Percentiles rank a stretch among this genome's conserved stretches.
Conservation (phyloP, 1,284 basidiomycete genomes). For the Pseudozyma tsukubaensis region DNA sequence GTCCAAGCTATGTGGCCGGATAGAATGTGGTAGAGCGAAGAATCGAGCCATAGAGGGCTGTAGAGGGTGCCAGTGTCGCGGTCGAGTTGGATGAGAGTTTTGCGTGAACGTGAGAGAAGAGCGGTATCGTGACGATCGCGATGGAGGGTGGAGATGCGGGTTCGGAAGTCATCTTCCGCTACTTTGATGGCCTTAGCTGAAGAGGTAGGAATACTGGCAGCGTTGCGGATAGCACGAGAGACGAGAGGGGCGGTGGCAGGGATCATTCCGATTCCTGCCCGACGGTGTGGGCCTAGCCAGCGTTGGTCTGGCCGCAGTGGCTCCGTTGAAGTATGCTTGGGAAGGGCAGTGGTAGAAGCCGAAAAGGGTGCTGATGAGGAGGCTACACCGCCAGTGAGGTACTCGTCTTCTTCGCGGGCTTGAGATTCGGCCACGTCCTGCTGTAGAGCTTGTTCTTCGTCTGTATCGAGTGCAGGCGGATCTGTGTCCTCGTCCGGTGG, state of each 20-base stretch:
- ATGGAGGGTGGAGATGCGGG: conserved; percentile 23
- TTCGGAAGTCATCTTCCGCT: conserved; percentile 30
- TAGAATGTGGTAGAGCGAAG: conserved; percentile 13
- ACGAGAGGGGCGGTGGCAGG: conserved; percentile 10
- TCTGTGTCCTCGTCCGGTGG: conserved; percentile 13
- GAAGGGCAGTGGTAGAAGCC: too few species aligned
- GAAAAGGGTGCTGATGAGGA: background rate
- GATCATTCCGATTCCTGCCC: conserved; percentile 39
- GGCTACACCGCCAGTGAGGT: conserved; percentile 25
- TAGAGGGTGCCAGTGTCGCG: conserved; percentile 18
- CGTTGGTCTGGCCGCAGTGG: conserved; percentile 52
- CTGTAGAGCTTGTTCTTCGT: conserved; percentile 17
- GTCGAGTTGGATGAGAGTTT: conserved; percentile 45
- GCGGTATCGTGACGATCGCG: conserved; percentile 25
- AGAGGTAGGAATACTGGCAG: background rate
- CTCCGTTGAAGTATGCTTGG: background rate
- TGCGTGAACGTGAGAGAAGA: conserved; percentile 42
- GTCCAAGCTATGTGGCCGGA: conserved; percentile 19
- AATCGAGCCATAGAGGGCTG: conserved; percentile 56
- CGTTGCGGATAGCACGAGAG: conserved; percentile 10
- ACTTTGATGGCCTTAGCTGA: background rate
- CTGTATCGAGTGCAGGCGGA: conserved; percentile 17
- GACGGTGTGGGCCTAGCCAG: conserved; percentile 35
- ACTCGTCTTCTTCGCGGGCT: conserved; percentile 33
- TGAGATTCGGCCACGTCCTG: conserved; percentile 5